phyloP scores from a whole-genome alignment of 371 early-diverging fungal species.

The Mortierella sp. region DNA sequence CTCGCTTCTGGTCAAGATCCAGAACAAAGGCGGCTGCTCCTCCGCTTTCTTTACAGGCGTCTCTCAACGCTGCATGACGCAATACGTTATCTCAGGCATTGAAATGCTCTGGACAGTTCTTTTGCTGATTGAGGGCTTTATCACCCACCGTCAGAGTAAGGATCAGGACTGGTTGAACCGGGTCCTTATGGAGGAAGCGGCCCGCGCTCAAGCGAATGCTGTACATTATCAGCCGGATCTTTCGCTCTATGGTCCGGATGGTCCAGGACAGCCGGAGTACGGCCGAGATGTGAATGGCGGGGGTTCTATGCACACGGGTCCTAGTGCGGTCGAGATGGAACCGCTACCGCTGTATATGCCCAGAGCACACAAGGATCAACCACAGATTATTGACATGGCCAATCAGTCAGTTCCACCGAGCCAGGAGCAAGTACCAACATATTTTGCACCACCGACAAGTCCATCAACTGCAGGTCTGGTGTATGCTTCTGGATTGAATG shows the following conservation, averaged over 20 bases:
- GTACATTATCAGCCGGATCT: slow-evolving; percentile 26
- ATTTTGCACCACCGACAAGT: slow-evolving; percentile 1
- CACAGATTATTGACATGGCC: slow-evolving; percentile 20
- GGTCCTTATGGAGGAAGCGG: slow-evolving; percentile 8
- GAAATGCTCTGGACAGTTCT: slow-evolving; percentile 12
- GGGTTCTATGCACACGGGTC: background rate
- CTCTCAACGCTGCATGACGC: slow-evolving; percentile 7
- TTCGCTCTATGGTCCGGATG: slow-evolving; percentile 14
- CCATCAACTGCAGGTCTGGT: background rate
- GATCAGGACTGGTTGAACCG: slow-evolving; percentile 7
- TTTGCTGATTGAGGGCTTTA: slow-evolving; percentile 1
- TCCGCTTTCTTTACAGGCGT: background rate
- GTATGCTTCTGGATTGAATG: too few relatives aligned
- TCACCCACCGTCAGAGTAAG: slow-evolving; percentile 3
- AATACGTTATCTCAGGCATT: slow-evolving; percentile 7
- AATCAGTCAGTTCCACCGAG: background rate
- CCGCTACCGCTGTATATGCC: slow-evolving; percentile 24
- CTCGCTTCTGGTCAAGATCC: slow-evolving; percentile 9
- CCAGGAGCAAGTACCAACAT: background rate
- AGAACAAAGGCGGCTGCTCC: slow-evolving; percentile 1
- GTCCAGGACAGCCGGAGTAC: background rate
- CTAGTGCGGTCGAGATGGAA: slow-evolving; percentile 26
- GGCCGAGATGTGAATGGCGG: background rate
- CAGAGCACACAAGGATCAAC: slow-evolving; percentile 15
- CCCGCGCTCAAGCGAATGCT: slow-evolving; percentile 1